Percentiles rank a stretch among this genome's conserved stretches.
Conservation (phyloP, 2,329 filamentous ascomycete genomes). For the Trichoderma lentiforme region DNA sequence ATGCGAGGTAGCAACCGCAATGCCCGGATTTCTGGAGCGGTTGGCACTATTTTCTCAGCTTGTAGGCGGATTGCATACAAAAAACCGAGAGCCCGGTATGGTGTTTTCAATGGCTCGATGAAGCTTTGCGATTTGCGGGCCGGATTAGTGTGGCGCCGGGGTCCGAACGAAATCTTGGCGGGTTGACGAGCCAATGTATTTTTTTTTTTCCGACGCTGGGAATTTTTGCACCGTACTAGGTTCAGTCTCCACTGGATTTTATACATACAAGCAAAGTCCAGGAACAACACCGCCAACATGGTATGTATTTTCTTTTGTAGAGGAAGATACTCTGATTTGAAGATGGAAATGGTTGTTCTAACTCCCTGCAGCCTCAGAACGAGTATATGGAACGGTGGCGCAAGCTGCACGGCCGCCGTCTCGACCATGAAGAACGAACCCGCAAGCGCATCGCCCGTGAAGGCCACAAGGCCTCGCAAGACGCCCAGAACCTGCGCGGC, state of each 20-base stretch:
- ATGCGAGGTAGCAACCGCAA: slow-evolving; percentile 21
- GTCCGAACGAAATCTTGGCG: slow-evolving; percentile 25
- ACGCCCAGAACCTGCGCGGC: slow-evolving; percentile 90
- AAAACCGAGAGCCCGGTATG: not conserved
- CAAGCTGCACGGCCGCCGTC: slow-evolving; percentile 49
- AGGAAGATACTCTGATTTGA: not conserved
- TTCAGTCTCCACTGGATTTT: not conserved
- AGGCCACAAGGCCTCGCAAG: slow-evolving; percentile 80
- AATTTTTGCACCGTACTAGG: slow-evolving; percentile 26
- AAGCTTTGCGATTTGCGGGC: slow-evolving; percentile 13
- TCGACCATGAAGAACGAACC: slow-evolving; percentile 81
- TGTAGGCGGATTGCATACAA: not conserved
- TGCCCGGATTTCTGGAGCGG: slow-evolving; percentile 4
- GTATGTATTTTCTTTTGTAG: slow-evolving; percentile 24
- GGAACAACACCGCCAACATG: slow-evolving; percentile 29
- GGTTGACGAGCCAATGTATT: slow-evolving; percentile 22
- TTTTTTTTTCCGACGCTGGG: slow-evolving; percentile 21
- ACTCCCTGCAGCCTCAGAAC: slow-evolving; percentile 66
- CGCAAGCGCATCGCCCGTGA: slow-evolving; percentile 88
- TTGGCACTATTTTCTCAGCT: slow-evolving; percentile 21
- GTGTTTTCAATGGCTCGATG: slow-evolving; percentile 7
- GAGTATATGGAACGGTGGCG: slow-evolving; percentile 74
- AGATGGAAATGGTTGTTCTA: slow-evolving; percentile 18
- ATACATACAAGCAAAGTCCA: slow-evolving; percentile 14
- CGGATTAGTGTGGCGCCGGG: slow-evolving; percentile 37